A percentile compares a stretch with the other conserved stretches of the same genome.
Evolutionary conservation across 768 basidiomycete genomes (phyloP).

Genomic region (Kwoniella mangroviensis): DNA sequence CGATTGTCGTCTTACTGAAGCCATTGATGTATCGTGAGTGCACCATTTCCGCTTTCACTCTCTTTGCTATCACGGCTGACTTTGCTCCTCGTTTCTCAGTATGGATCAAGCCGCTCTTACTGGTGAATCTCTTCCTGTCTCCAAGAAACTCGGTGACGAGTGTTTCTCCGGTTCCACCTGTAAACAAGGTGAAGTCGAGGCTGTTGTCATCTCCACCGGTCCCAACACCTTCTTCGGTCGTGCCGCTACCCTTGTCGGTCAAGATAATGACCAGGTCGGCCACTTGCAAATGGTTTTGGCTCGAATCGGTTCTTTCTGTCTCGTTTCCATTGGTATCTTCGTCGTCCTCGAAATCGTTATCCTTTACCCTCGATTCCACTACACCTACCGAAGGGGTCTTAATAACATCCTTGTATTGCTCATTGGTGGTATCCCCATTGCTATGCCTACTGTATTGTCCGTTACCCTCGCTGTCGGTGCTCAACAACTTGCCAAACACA

Average conservation of each 20-base stretch:
- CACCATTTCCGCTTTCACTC: background rate
- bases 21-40: slow-evolving; percentile 82
- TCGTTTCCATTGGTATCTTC: slow-evolving; percentile 94
- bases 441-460: slow-evolving; percentile 98
- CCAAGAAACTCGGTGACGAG: slow-evolving; percentile 92
- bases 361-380: slow-evolving; percentile 89
- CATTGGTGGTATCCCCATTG: slow-evolving; percentile 99
- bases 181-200: slow-evolving; percentile 98
- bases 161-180: slow-evolving; percentile 99
- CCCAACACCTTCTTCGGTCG: slow-evolving; percentile 97
- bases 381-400: slow-evolving; percentile 88
- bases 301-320: slow-evolving; percentile 96
- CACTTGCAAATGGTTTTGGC: slow-evolving; percentile 99
- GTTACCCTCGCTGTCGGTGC: slow-evolving; percentile 99
- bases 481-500: slow-evolving; percentile 97
- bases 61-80: slow-evolving; percentile 1
- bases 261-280: slow-evolving; percentile 96
- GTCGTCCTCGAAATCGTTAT: slow-evolving; percentile 91
- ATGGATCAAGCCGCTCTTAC: slow-evolving; percentile 98
- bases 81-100: slow-evolving; percentile 20
- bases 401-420: slow-evolving; percentile 97
- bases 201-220: slow-evolving; percentile 97
- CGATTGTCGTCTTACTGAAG: slow-evolving; percentile 94
- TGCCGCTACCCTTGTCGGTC: slow-evolving; percentile 94
- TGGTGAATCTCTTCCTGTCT: slow-evolving; percentile 91